These are phyloP conservation scores for Cercospora beticola DNA, from an alignment of 2,329 filamentous ascomycete genomes.

Conservation along the genomic window DNA sequence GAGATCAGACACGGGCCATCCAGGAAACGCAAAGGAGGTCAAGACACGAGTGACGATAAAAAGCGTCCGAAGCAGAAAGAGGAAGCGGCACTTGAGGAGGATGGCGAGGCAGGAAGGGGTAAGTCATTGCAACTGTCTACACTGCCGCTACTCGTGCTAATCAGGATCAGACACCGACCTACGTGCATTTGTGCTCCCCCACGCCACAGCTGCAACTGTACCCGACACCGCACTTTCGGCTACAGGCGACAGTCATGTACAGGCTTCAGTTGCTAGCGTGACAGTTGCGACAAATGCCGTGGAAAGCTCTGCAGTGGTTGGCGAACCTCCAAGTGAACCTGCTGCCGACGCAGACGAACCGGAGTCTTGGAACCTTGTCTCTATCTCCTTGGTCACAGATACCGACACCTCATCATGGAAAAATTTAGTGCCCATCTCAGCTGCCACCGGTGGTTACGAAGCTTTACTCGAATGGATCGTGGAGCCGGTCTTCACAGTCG, in stretches of 20 bases:
- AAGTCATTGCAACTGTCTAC: no score
- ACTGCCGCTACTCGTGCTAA: no score
- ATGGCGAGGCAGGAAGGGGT: no score
- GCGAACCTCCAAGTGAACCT: not conserved
- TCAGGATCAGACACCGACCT: no score
- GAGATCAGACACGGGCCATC: not conserved
- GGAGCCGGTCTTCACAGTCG: not conserved
- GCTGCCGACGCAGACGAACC: not conserved
- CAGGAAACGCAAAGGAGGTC: not conserved
- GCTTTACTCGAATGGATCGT: not conserved
- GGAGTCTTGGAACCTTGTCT: not conserved
- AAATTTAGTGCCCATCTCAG: not conserved
- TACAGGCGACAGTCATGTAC: no score
- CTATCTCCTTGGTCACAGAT: not conserved
- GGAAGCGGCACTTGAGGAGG: no score
- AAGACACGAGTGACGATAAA: not conserved
- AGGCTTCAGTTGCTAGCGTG: no score
- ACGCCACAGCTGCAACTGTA: no score
- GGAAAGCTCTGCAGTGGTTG: not conserved
- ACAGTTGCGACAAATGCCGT: no score
- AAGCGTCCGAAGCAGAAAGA: not conserved
- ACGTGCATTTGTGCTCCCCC: no score
- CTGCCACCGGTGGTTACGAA: not conserved
- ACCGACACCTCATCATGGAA: not conserved
- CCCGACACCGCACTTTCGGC: no score